Evolutionary conservation across 1,284 basidiomycete genomes (phyloP).

Genomic region (Ganoderma lucidum): DNA sequence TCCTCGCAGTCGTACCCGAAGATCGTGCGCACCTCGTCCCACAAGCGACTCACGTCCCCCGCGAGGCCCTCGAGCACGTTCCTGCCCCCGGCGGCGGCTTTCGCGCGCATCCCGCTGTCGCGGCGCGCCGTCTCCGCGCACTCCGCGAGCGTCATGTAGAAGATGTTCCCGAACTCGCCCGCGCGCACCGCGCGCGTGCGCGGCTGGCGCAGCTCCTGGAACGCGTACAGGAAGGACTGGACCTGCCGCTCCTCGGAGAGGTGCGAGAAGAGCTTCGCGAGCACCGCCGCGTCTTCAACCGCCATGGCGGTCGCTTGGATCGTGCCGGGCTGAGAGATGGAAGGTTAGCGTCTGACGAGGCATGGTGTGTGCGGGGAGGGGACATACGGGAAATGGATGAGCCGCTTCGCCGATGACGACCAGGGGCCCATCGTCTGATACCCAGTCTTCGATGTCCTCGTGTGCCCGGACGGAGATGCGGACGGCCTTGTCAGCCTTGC

Average conservation of each 20-base stretch:
- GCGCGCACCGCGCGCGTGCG: constrained; percentile 31
- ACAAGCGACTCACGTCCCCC: constrained; percentile 31
- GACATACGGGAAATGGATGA: constrained; percentile 58
- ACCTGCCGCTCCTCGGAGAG: constrained; percentile 60
- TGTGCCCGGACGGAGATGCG: constrained; percentile 26
- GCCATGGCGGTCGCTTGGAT: constrained; percentile 50
- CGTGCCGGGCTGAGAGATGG: constrained; percentile 40
- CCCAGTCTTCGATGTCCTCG: constrained; percentile 40
- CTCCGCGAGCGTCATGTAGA: constrained; percentile 31
- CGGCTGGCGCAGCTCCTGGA: constrained; percentile 54
- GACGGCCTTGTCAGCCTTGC: constrained; percentile 33
- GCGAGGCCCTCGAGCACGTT: constrained; percentile 35
- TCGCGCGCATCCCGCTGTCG: constrained; percentile 19
- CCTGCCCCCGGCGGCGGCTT: constrained; percentile 17
- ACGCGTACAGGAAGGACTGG: constrained; percentile 55
- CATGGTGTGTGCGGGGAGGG: constrained; percentile 32
- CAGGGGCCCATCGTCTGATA: constrained; percentile 35
- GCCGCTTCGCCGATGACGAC: constrained; percentile 48
- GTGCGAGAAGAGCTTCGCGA: constrained; percentile 66
- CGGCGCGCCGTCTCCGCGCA: constrained; percentile 24
- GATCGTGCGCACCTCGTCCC: constrained; percentile 39
- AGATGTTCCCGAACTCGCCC: constrained; percentile 32
- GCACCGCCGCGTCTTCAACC: constrained; percentile 62
- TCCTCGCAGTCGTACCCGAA: constrained; percentile 49
- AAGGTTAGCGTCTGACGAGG: neutral